phyloP scores from a whole-genome alignment of 2,329 filamentous ascomycete genomes.

The Orbilia javanica region DNA sequence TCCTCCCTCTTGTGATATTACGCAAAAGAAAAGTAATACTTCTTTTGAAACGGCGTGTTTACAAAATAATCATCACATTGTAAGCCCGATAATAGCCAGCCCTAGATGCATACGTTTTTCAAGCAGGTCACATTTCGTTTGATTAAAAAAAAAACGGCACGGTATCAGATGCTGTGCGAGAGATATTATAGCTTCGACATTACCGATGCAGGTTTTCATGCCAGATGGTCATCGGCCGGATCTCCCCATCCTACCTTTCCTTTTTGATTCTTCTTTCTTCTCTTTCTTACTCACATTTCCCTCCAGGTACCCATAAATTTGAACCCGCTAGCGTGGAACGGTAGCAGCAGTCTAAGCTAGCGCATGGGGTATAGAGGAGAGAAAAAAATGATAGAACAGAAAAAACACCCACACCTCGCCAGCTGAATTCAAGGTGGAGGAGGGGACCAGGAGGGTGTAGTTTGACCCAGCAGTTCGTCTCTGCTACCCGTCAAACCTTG shows the following conservation, averaged over 20 bases:
- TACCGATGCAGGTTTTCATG: slow-evolving; percentile 29
- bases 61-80: background rate
- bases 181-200: slow-evolving; percentile 11
- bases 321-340: slow-evolving; percentile 47
- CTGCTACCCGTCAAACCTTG: slow-evolving; percentile 53
- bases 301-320: slow-evolving; percentile 35
- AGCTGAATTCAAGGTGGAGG: slow-evolving; percentile 14
- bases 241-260: background rate
- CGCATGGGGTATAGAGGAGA: slow-evolving; percentile 10
- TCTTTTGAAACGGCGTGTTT: background rate
- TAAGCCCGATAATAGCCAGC: background rate
- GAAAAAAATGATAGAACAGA: slow-evolving; percentile 26
- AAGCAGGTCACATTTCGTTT: background rate
- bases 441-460: slow-evolving; percentile 26
- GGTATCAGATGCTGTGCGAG: slow-evolving; percentile 17
- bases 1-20: background rate
- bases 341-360: background rate
- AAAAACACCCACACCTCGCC: background rate
- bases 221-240: slow-evolving; percentile 25
- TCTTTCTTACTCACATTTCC: background rate
- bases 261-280: background rate
- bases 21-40: background rate
- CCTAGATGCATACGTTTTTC: background rate
- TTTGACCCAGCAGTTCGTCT: slow-evolving; percentile 54
- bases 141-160: background rate